phyloP scores from a whole-genome alignment of 2,329 filamentous ascomycete species.

The Colletotrichum sidae region DNA sequence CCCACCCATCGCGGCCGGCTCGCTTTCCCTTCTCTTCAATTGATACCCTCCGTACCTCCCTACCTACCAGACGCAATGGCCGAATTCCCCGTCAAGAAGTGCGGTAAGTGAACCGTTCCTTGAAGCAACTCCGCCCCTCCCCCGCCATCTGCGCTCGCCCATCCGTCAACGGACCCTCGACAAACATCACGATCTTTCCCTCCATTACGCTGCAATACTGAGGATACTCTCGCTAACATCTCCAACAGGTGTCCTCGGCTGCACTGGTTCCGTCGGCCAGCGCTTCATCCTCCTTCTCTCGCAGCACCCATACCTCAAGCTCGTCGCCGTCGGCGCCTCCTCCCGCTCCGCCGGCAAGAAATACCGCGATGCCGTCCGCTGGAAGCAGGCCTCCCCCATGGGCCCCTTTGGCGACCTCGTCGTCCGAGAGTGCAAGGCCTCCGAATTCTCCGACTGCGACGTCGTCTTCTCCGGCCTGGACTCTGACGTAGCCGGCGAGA shows the following conservation, averaged over 20 bases:
- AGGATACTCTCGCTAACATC: conserved; percentile 15
- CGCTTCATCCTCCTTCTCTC: conserved; percentile 94
- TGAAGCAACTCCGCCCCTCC: conserved; percentile 18
- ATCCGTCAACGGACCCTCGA: conserved; percentile 25
- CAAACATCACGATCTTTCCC: neutral
- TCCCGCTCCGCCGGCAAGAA: conserved; percentile 90
- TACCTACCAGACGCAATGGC: conserved; percentile 38
- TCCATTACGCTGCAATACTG: conserved; percentile 1
- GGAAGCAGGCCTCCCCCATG: conserved; percentile 93
- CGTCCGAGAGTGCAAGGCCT: conserved; percentile 85
- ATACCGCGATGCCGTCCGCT: conserved; percentile 92
- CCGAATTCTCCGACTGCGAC: conserved; percentile 89
- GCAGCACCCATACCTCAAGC: conserved; percentile 85
- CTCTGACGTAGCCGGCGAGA: conserved; percentile 90
- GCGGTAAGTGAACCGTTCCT: conserved; percentile 56
- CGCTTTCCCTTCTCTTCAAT: conserved; percentile 9
- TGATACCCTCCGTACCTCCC: conserved; percentile 17
- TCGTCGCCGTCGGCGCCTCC: conserved; percentile 91
- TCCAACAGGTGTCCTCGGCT: conserved; percentile 80
- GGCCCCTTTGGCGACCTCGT: conserved; percentile 82
- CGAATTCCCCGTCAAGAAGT: conserved; percentile 68
- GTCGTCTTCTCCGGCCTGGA: conserved; percentile 94
- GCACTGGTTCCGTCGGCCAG: conserved; percentile 94
- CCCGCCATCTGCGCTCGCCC: conserved; percentile 28
- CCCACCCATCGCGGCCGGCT: neutral